A percentile compares a stretch with the other conserved stretches of the same genome.
These are phyloP conservation scores for Kazachstania africana DNA, from an alignment of 805 yeast genomes.

Conservation along the genomic window DNA sequence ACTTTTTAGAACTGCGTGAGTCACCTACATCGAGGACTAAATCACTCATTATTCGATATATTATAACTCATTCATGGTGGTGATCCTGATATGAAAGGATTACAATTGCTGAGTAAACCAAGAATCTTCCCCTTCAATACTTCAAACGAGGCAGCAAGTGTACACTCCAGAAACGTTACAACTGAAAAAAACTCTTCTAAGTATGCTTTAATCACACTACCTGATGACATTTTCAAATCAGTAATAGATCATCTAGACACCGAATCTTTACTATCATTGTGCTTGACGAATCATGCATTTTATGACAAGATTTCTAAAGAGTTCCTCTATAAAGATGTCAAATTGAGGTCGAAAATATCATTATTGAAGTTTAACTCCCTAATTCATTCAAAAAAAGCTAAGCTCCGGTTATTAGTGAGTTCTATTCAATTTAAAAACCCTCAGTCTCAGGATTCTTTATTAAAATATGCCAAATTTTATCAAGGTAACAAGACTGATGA, in stretches of 20 bases:
- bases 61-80: too few species aligned
- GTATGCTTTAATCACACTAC: constrained; percentile 12
- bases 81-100: constrained; percentile 12
- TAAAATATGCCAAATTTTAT: constrained; percentile 23
- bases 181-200: constrained; percentile 2
- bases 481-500: constrained; percentile 6
- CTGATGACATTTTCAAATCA: constrained; percentile 13
- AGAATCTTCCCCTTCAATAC: constrained; percentile 16
- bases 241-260: constrained; percentile 18
- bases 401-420: constrained; percentile 18
- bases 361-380: constrained; percentile 21
- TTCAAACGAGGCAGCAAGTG: background rate
- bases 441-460: constrained; percentile 23
- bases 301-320: constrained; percentile 17
- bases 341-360: constrained; percentile 15
- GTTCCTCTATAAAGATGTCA: constrained; percentile 19
- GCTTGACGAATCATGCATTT: constrained; percentile 16
- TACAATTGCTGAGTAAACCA: constrained; percentile 13
- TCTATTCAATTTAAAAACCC: constrained; percentile 22
- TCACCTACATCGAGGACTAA: too few species aligned
- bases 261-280: constrained; percentile 11
- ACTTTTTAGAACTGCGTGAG: too few species aligned
- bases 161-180: background rate
- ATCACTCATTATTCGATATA: too few species aligned
- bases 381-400: constrained; percentile 22